phyloP scores from a whole-genome alignment of 495 filamentous ascomycete genomes.

The Aspergillus campestris region DNA sequence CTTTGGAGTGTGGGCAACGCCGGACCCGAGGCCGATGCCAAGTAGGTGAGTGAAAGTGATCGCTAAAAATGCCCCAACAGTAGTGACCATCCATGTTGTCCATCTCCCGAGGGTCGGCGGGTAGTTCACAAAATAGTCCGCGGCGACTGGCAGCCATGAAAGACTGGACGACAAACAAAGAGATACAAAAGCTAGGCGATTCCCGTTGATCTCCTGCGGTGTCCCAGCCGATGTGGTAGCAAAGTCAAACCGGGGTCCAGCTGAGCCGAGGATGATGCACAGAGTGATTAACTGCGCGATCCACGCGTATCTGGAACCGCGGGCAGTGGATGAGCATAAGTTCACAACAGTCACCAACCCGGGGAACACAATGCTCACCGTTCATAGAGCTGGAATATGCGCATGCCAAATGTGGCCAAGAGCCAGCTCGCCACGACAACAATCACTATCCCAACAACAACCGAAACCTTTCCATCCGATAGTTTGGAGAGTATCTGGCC shows the following conservation, averaged over 20 bases:
- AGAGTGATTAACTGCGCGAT: slow-evolving; percentile 58
- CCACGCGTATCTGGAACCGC: slow-evolving; percentile 50
- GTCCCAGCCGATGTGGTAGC: slow-evolving; percentile 30
- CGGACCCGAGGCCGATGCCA: slow-evolving; percentile 63
- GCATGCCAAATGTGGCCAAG: slow-evolving; percentile 67
- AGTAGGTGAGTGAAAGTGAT: slow-evolving; percentile 54
- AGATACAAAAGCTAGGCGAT: slow-evolving; percentile 58
- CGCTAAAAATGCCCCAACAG: slow-evolving; percentile 39
- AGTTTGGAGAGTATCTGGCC: slow-evolving; percentile 46
- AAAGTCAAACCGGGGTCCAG: slow-evolving; percentile 58
- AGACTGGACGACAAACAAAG: slow-evolving; percentile 48
- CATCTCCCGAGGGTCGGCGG: slow-evolving; percentile 39
- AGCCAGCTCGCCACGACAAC: slow-evolving; percentile 51
- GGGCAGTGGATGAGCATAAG: not conserved
- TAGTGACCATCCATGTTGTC: slow-evolving; percentile 39
- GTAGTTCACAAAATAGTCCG: slow-evolving; percentile 53
- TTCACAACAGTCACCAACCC: not conserved
- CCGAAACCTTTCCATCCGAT: slow-evolving; percentile 44
- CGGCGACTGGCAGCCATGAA: slow-evolving; percentile 43
- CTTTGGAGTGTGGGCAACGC: slow-evolving; percentile 39
- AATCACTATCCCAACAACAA: slow-evolving; percentile 63
- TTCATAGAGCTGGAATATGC: slow-evolving; percentile 65
- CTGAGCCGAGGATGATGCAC: slow-evolving; percentile 58
- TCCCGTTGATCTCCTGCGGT: slow-evolving; percentile 38
- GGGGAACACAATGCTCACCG: slow-evolving; percentile 13